Percentiles rank a stretch among this genome's conserved stretches.
Conservation (phyloP, 352 stramenopile genomes). For the Globisporangium irregulare region DNA sequence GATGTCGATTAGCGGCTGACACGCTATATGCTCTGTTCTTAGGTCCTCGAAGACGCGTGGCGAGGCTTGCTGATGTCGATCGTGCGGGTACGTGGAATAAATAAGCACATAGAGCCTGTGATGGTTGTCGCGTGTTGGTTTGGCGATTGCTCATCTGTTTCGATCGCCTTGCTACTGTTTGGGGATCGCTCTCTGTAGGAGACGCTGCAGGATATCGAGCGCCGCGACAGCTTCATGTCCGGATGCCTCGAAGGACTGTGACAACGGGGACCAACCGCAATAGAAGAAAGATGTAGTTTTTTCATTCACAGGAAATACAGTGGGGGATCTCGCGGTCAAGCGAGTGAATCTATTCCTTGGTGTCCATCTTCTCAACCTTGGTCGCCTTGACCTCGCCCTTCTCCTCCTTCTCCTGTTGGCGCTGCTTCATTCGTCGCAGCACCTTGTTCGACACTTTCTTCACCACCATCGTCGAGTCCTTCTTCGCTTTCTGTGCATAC, state of each 20-base stretch:
- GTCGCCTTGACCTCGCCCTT: constrained; percentile 34
- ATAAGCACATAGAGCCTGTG: not conserved
- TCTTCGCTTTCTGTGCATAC: constrained; percentile 44
- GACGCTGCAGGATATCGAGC: constrained; percentile 66
- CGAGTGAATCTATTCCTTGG: constrained; percentile 35
- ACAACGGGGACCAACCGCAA: not conserved
- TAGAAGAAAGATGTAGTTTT: not conserved
- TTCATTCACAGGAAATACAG: not conserved
- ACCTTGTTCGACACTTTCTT: constrained; percentile 82
- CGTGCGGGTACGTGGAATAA: constrained; percentile 38
- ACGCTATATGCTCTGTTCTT: not conserved
- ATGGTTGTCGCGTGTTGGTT: not conserved
- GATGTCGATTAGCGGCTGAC: not conserved
- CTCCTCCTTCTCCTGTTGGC: constrained; percentile 55
- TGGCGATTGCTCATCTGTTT: not conserved
- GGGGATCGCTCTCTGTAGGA: constrained; percentile 27
- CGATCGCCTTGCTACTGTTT: not conserved
- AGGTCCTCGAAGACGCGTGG: constrained; percentile 64
- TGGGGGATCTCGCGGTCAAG: too few species aligned
- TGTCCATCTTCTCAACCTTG: constrained; percentile 54
- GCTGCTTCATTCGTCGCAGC: constrained; percentile 55
- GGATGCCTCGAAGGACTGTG: constrained; percentile 67
- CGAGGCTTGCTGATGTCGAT: constrained; percentile 43
- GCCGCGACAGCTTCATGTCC: constrained; percentile 60
- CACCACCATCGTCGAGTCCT: constrained; percentile 43